These are phyloP conservation scores for Begonia masoniana DNA, from an alignment of 306 rosid species.

Conservation along the genomic window DNA sequence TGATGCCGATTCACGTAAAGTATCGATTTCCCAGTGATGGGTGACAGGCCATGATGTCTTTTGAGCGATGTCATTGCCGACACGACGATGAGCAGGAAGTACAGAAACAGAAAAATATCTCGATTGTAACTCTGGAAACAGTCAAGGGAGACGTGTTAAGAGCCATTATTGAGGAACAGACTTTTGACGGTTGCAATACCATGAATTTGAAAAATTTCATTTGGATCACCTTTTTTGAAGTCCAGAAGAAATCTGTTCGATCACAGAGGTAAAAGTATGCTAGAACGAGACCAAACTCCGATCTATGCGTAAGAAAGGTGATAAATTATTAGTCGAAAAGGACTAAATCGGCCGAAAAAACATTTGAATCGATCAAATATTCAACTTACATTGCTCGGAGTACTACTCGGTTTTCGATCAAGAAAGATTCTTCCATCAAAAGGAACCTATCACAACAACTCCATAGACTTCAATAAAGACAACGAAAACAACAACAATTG, in stretches of 20 bases:
- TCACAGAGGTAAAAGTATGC: slow-evolving; percentile 72
- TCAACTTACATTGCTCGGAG: slow-evolving; percentile 87
- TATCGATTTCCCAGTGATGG: slow-evolving; percentile 70
- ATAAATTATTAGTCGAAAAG: slow-evolving; percentile 4
- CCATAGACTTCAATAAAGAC: no score
- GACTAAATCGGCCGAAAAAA: not conserved
- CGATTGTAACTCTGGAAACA: slow-evolving; percentile 84
- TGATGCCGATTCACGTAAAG: slow-evolving; percentile 93
- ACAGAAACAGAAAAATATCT: slow-evolving; percentile 80
- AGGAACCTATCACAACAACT: no score
- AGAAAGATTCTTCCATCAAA: slow-evolving; percentile 48
- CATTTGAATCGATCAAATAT: slow-evolving; percentile 4
- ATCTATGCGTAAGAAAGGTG: slow-evolving; percentile 27
- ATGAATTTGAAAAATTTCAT: slow-evolving; percentile 4
- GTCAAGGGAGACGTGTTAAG: slow-evolving; percentile 9
- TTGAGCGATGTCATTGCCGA: slow-evolving; percentile 77
- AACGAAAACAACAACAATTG: not conserved
- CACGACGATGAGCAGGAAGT: slow-evolving; percentile 80
- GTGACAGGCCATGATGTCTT: slow-evolving; percentile 73
- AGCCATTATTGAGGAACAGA: not conserved
- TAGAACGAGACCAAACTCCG: slow-evolving; percentile 71
- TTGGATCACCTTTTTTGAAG: slow-evolving; percentile 51
- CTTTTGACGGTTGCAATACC: not conserved
- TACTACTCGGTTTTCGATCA: slow-evolving; percentile 74
- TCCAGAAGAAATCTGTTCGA: slow-evolving; percentile 71